Percentiles rank a stretch among this genome's conserved stretches.
Evolutionary conservation across 1,139 yeast species (phyloP).

Genomic region (Saccharomyces hybrid): DNA sequence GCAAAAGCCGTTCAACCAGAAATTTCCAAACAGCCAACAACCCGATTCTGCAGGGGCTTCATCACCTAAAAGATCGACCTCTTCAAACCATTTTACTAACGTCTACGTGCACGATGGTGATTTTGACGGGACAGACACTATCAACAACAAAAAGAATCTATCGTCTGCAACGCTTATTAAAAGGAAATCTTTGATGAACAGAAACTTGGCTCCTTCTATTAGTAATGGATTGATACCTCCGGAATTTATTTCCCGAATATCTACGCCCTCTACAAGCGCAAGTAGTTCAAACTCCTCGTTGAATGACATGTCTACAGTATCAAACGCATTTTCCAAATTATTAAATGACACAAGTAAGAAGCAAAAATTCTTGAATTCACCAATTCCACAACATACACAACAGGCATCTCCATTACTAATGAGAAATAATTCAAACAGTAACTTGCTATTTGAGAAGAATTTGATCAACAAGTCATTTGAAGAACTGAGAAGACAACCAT

Average conservation of each 20-base stretch:
- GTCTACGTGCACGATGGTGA: constrained; percentile 32
- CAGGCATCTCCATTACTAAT: constrained; percentile 1
- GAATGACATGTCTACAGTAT: constrained; percentile 8
- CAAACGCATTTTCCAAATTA: constrained; percentile 9
- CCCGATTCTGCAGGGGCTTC: background rate
- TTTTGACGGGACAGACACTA: constrained; percentile 15
- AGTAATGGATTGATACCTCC: constrained; percentile 29
- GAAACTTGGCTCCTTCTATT: background rate
- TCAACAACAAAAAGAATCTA: constrained; percentile 6
- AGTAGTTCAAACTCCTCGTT: constrained; percentile 29
- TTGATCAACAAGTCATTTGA: constrained; percentile 28
- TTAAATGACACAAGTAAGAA: constrained; percentile 1
- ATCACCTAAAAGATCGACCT: background rate
- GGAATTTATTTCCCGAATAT: constrained; percentile 30
- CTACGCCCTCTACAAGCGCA: constrained; percentile 29
- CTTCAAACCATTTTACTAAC: constrained; percentile 19
- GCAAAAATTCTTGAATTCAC: constrained; percentile 10
- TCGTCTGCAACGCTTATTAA: constrained; percentile 4
- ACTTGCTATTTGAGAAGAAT: constrained; percentile 21
- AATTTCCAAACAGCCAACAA: background rate
- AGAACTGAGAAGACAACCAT: constrained; percentile 20
- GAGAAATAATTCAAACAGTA: background rate
- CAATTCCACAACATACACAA: constrained; percentile 16
- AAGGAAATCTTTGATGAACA: constrained; percentile 11
- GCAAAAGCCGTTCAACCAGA: constrained; percentile 7